These are phyloP conservation scores for Calonectria pauciramosa DNA, from an alignment of 2,329 filamentous ascomycete species.

Conservation along the genomic window DNA sequence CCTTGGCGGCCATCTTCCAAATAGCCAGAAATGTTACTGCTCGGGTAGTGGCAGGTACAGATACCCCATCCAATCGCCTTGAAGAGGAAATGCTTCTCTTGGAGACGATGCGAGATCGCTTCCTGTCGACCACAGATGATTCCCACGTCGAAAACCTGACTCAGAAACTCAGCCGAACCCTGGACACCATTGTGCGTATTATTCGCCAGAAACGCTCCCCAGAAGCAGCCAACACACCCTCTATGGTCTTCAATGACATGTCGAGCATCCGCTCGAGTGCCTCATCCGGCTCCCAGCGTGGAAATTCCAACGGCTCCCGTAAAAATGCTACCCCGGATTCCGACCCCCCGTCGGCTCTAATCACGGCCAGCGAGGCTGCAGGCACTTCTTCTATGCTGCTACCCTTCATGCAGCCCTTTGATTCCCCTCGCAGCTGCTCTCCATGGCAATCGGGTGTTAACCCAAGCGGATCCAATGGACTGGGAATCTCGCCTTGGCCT, in stretches of 20 bases:
- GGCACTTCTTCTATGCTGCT: conserved; percentile 35
- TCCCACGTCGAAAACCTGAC: conserved; percentile 37
- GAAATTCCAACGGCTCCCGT: conserved; percentile 36
- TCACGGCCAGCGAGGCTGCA: conserved; percentile 28
- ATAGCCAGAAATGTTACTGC: conserved; percentile 32
- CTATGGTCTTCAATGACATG: conserved; percentile 41
- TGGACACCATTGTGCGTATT: conserved; percentile 34
- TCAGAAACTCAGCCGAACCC: conserved; percentile 35
- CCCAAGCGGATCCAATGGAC: not conserved
- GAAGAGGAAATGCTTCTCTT: conserved; percentile 45
- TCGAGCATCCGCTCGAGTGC: conserved; percentile 39
- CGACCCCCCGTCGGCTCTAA: conserved; percentile 31
- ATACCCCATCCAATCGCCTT: conserved; percentile 20
- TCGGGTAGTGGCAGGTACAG: conserved; percentile 34
- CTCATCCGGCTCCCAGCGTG: conserved; percentile 39
- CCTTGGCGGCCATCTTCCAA: conserved; percentile 40
- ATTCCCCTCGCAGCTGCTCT: conserved; percentile 31
- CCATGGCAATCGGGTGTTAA: conserved; percentile 27
- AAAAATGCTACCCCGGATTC: conserved; percentile 40
- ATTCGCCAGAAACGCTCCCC: conserved; percentile 37
- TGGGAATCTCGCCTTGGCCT: conserved; percentile 33
- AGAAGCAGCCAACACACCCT: conserved; percentile 31
- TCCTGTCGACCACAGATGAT: conserved; percentile 32
- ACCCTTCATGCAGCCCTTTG: conserved; percentile 37
- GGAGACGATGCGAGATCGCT: conserved; percentile 41